Percentiles rank a stretch among this genome's conserved stretches.
Evolutionary conservation across 352 stramenopile genomes (phyloP).

Genomic region (Phytophthora pinifolia): DNA sequence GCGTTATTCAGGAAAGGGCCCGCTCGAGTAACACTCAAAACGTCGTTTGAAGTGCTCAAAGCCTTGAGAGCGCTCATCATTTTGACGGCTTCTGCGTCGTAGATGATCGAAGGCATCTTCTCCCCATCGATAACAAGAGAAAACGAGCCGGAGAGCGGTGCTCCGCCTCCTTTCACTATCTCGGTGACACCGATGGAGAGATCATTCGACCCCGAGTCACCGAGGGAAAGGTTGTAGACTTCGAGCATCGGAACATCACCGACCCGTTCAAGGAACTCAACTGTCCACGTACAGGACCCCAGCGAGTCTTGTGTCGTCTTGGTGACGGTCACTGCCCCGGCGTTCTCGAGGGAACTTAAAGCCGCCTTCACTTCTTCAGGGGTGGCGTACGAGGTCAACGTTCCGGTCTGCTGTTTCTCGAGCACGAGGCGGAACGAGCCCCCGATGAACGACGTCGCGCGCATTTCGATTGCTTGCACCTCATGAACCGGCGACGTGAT

Average conservation of each 20-base stretch:
- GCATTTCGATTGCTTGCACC: constrained; percentile 44
- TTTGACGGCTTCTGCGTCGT: constrained; percentile 36
- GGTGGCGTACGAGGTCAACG: constrained; percentile 55
- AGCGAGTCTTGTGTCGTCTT: constrained; percentile 30
- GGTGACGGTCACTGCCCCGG: constrained; percentile 35
- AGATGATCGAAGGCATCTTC: constrained; percentile 21
- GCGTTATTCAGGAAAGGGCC: constrained; percentile 48
- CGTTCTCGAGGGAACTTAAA: constrained; percentile 49
- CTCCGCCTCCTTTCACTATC: constrained; percentile 39
- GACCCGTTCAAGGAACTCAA: constrained; percentile 55
- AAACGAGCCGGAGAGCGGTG: constrained; percentile 44
- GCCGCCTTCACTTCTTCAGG: constrained; percentile 40
- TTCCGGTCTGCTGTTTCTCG: constrained; percentile 35
- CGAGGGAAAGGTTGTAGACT: constrained; percentile 43
- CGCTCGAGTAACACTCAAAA: constrained; percentile 23
- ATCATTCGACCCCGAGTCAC: constrained; percentile 49
- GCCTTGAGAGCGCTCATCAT: constrained; percentile 26
- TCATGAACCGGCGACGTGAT: constrained; percentile 36
- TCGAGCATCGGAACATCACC: constrained; percentile 53
- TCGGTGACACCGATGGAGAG: constrained; percentile 46
- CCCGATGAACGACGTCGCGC: constrained; percentile 45
- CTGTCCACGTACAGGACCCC: constrained; percentile 55
- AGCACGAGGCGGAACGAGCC: constrained; percentile 46
- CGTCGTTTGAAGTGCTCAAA: constrained; percentile 9
- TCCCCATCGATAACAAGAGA: constrained; percentile 42